phyloP scores from a whole-genome alignment of 257 asterid species.

The Jaltomata sinuosa region DNA sequence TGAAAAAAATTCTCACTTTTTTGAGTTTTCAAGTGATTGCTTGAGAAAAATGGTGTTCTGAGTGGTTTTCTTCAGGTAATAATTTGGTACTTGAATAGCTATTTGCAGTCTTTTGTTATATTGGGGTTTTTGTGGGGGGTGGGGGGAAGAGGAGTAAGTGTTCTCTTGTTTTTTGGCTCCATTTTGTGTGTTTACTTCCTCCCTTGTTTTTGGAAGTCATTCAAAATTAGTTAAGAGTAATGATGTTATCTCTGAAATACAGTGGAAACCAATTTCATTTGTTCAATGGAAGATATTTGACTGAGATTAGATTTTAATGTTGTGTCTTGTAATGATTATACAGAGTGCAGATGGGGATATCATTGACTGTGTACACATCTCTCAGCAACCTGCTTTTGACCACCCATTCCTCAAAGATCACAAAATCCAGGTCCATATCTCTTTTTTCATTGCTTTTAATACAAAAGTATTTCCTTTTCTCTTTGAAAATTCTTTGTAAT shows the following conservation, averaged over 20 bases:
- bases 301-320: not conserved
- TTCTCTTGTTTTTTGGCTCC: not conserved
- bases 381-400: slow-evolving; percentile 84
- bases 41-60: not conserved
- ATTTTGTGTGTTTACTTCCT: not conserved
- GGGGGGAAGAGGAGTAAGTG: not conserved
- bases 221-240: not conserved
- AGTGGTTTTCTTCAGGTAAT: too few relatives aligned
- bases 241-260: not conserved
- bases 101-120: not conserved
- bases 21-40: not conserved
- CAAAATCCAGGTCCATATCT: slow-evolving; percentile 60
- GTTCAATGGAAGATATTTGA: not conserved
- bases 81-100: not conserved
- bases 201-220: not conserved
- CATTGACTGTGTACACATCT: slow-evolving; percentile 77
- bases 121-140: not conserved
- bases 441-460: not conserved
- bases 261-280: not conserved
- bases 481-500: not conserved
- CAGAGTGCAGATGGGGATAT: slow-evolving; percentile 90
- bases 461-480: not conserved
- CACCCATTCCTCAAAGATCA: slow-evolving; percentile 93
- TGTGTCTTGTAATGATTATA: slow-evolving; percentile 10
- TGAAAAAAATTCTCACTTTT: not conserved